These are phyloP conservation scores for Xanthoconium stramineum DNA, from an alignment of 768 basidiomycete species.

Conservation along the genomic window DNA sequence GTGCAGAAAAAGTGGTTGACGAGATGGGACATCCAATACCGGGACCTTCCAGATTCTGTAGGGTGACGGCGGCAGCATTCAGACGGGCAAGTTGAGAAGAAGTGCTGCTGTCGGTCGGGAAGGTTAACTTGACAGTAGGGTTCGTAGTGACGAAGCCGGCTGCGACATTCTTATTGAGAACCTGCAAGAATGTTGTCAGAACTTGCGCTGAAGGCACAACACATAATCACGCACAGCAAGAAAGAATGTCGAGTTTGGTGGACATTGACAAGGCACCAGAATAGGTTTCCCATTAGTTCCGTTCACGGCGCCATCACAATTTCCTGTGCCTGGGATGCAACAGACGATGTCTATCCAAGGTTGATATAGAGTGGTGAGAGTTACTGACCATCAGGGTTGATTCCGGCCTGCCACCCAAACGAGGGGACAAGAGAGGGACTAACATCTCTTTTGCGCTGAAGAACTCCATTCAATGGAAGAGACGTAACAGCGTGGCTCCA, in stretches of 20 bases:
- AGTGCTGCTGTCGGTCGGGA: slow-evolving; percentile 58
- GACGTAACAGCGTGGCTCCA: slow-evolving; percentile 7
- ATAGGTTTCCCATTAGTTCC: slow-evolving; percentile 54
- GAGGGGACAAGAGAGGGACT: slow-evolving; percentile 54
- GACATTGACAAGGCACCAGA: slow-evolving; percentile 64
- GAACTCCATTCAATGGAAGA: slow-evolving; percentile 15
- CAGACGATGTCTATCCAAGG: not conserved
- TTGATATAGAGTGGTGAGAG: not conserved
- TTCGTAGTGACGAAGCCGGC: slow-evolving; percentile 67
- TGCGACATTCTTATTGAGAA: slow-evolving; percentile 50
- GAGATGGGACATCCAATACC: slow-evolving; percentile 67
- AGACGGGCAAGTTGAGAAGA: slow-evolving; percentile 54
- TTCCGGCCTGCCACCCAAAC: slow-evolving; percentile 53
- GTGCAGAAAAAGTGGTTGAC: slow-evolving; percentile 56
- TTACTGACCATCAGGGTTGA: slow-evolving; percentile 58
- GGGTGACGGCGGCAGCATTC: slow-evolving; percentile 55
- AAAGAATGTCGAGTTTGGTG: slow-evolving; percentile 53
- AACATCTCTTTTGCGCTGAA: slow-evolving; percentile 41
- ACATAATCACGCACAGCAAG: slow-evolving; percentile 37
- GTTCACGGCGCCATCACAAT: slow-evolving; percentile 62
- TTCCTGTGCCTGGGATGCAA: slow-evolving; percentile 47
- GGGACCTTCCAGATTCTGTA: slow-evolving; percentile 71
- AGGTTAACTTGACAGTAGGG: slow-evolving; percentile 53
- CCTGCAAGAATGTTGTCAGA: slow-evolving; percentile 24
- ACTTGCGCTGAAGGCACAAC: not conserved